phyloP scores from a whole-genome alignment of 2,329 filamentous ascomycete genomes.

The Arthrinium phaeospermum region DNA sequence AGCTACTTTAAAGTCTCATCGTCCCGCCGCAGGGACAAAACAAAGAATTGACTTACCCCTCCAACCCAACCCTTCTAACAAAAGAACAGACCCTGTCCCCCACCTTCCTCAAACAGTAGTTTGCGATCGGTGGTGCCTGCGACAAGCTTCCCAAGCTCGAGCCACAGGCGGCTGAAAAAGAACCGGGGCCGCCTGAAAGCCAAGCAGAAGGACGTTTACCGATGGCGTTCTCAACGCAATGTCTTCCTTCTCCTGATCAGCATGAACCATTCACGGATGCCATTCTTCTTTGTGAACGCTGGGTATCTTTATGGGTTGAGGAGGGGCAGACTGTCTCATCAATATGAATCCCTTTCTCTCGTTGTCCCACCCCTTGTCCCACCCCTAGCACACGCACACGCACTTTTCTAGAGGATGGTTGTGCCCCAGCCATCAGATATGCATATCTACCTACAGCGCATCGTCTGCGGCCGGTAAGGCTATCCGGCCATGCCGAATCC shows the following conservation, averaged over 20 bases:
- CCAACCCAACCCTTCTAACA: not conserved
- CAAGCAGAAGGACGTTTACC: not conserved
- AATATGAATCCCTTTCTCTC: not conserved
- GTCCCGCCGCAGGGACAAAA: not conserved
- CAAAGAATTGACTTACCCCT: conserved; percentile 1
- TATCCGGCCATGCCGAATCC: not conserved
- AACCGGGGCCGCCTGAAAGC: not conserved
- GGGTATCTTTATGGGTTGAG: not conserved
- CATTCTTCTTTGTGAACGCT: not conserved
- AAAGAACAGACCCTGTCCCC: conserved; percentile 11
- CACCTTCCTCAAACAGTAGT: conserved; percentile 14
- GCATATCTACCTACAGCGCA: not conserved
- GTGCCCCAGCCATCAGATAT: not conserved
- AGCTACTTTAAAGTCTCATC: not conserved
- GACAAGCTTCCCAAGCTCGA: conserved; percentile 2
- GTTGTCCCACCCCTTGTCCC: not conserved
- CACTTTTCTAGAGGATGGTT: not conserved
- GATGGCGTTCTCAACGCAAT: not conserved
- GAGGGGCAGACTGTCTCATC: too few species aligned
- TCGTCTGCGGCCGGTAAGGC: not conserved
- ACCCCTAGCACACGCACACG: too few species aligned
- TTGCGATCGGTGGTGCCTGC: not conserved
- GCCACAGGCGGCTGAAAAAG: conserved; percentile 5
- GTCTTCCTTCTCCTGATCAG: not conserved
- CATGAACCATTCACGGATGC: too few species aligned